These are phyloP conservation scores for Gnomoniopsis sp. DNA, from an alignment of 2,329 filamentous ascomycete genomes.

Conservation along the genomic window DNA sequence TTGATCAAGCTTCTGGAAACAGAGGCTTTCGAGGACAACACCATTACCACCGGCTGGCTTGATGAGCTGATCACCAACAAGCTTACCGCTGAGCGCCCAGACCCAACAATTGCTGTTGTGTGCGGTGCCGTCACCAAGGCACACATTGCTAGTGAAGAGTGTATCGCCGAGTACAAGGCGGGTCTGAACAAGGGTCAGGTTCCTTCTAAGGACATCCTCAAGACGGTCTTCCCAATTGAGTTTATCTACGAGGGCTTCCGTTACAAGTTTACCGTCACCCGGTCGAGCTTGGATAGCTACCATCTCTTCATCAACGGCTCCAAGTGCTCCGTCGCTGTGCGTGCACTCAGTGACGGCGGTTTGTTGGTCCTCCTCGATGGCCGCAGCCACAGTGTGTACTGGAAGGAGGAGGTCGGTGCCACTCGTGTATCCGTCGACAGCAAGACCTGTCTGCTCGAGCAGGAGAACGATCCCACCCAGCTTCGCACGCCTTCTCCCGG, in stretches of 20 bases:
- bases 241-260: slow-evolving; percentile 97
- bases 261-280: slow-evolving; percentile 97
- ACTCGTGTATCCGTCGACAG: slow-evolving; percentile 94
- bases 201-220: slow-evolving; percentile 91
- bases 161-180: slow-evolving; percentile 80
- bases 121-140: slow-evolving; percentile 95
- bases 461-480: slow-evolving; percentile 98
- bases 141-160: slow-evolving; percentile 87
- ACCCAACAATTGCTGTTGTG: slow-evolving; percentile 89
- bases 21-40: slow-evolving; percentile 97
- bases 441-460: slow-evolving; percentile 96
- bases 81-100: slow-evolving; percentile 91
- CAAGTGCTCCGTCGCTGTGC: slow-evolving; percentile 89
- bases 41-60: slow-evolving; percentile 97
- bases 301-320: slow-evolving; percentile 99
- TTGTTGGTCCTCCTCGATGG: slow-evolving; percentile 86
- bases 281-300: slow-evolving; percentile 90
- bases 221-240: slow-evolving; percentile 95
- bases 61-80: slow-evolving; percentile 98
- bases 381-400: slow-evolving; percentile 97
- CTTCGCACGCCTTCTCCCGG: slow-evolving; percentile 91
- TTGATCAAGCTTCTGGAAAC: slow-evolving; percentile 98
- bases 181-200: slow-evolving; percentile 97
- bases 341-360: slow-evolving; percentile 89
- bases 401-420: slow-evolving; percentile 97